A percentile compares a stretch with the other conserved stretches of the same genome.
Evolutionary conservation across 2,329 filamentous ascomycete species (phyloP).

Genomic region (Colletotrichum trifolii): DNA sequence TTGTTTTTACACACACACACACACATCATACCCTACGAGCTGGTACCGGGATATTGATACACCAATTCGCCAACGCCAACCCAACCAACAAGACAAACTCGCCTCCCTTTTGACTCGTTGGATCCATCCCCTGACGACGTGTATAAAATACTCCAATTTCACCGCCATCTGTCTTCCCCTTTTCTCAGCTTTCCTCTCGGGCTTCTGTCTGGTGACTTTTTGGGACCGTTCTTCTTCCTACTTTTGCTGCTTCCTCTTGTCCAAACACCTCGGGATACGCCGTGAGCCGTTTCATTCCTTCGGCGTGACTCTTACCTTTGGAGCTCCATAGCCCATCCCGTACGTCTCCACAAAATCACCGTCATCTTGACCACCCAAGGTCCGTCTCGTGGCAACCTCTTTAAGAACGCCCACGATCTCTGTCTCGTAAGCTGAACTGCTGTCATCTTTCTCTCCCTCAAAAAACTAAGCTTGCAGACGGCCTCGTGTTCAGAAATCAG

Average conservation of each 20-base stretch:
- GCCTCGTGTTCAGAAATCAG: neutral
- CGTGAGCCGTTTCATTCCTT: conserved; percentile 1
- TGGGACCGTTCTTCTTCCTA: neutral
- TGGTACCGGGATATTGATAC: conserved; percentile 33
- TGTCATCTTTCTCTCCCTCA: conserved; percentile 3
- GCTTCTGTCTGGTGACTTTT: conserved; percentile 13
- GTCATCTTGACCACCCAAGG: conserved; percentile 27
- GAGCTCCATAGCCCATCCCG: conserved; percentile 1
- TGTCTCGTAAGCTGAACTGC: conserved; percentile 1
- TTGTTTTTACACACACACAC: neutral
- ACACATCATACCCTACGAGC: conserved; percentile 29
- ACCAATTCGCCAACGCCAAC: conserved; percentile 27
- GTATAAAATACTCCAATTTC: conserved; percentile 32
- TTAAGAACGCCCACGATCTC: conserved; percentile 15
- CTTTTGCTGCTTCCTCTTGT: neutral
- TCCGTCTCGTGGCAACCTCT: conserved; percentile 2
- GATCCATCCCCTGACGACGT: conserved; percentile 8
- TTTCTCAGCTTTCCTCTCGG: conserved; percentile 17
- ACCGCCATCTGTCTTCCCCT: conserved; percentile 21
- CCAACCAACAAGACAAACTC: conserved; percentile 35
- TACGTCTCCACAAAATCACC: conserved; percentile 31
- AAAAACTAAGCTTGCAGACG: neutral
- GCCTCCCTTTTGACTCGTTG: conserved; percentile 26
- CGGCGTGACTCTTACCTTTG: conserved; percentile 30
- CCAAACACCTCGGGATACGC: conserved; percentile 5